A percentile compares a stretch with the other conserved stretches of the same genome.
phyloP scores from a whole-genome alignment of 495 filamentous ascomycete genomes.

The Halenospora varia region DNA sequence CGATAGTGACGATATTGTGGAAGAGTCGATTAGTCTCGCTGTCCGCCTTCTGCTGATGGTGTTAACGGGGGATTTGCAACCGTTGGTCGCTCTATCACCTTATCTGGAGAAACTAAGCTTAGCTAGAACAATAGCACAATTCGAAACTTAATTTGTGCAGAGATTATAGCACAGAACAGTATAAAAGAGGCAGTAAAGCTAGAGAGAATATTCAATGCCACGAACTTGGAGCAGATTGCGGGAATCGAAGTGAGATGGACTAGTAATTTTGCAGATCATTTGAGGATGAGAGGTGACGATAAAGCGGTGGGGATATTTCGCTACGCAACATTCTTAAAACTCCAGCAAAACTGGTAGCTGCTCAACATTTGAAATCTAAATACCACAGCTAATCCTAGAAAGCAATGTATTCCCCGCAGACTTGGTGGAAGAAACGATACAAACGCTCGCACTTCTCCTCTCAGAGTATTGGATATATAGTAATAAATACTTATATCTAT shows the following conservation, averaged over 20 bases:
- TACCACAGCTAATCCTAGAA: neutral
- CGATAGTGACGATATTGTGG: neutral
- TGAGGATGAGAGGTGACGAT: constrained; percentile 37
- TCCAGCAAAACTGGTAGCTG: constrained; percentile 13
- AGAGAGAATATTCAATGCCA: constrained; percentile 25
- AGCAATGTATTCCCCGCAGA: constrained; percentile 26
- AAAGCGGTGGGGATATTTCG: constrained; percentile 41
- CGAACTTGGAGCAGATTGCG: constrained; percentile 28
- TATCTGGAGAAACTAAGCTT: constrained; percentile 18
- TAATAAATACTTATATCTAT: too few relatives aligned
- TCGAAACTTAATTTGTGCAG: constrained; percentile 8
- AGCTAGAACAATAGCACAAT: constrained; percentile 20
- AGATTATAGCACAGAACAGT: neutral
- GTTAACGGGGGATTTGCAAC: neutral
- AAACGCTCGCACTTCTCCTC: constrained; percentile 42
- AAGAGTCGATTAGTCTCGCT: neutral
- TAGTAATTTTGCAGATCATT: constrained; percentile 42
- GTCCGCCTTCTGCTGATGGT: constrained; percentile 4
- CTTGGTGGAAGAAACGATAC: constrained; percentile 42
- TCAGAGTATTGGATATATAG: too few relatives aligned
- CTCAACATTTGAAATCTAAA: neutral
- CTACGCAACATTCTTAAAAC: constrained; percentile 36
- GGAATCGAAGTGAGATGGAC: constrained; percentile 39
- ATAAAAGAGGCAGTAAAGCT: constrained; percentile 21
- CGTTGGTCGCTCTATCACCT: constrained; percentile 2